Evolutionary conservation across 805 yeast species (phyloP), one percentile per base, ranked within the genome.

Genomic region (Komagataella kurtzmanii): DNA sequence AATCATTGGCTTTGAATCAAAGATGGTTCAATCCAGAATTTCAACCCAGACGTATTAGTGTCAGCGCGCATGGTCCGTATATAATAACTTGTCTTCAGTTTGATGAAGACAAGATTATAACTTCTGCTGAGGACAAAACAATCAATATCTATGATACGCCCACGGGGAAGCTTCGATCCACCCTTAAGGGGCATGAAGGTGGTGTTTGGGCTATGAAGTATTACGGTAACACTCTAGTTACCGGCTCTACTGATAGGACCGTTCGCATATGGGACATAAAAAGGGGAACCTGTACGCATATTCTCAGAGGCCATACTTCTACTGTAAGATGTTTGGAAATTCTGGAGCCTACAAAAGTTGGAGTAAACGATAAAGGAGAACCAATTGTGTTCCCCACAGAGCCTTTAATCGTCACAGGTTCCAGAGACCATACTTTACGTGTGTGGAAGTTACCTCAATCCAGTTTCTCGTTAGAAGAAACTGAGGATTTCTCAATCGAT

Each of bases 201-300:
- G 99, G 99, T 45, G 99, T 93, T 4, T 93, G 99, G 99, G 98
- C 99, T 1, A 74, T 93, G 63, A 88, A 91, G 66, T 90, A 89
- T 62, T 73, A 78, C 51, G 89, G 87, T 19, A 80, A 83, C 59
- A 88, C 89, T 7, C 72, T 93, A 47, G 96, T 91, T 1, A 85
- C 95, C 54, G 99, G 98, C 0, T 85, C 96, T 1, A 91, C 97
- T 0, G 99, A 93, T 67, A 77, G 97, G 58, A 83, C 96, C 0
- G 95, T 93, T 3, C 76, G 99, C 53, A 81, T 93, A 3, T 93
- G 99, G 99, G 88, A 90, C 62, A 80, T 90, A 55, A 75, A 77
- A 52, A 81, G 85, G 19, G 96, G 91, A 2, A 76, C 76, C 56
- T 91, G 98, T 64, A 88, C 97, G 0, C 97, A 91, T 65, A 79